Base-by-base conservation (phyloP, 345 rosid species). In the Clausena lansium region DNA sequence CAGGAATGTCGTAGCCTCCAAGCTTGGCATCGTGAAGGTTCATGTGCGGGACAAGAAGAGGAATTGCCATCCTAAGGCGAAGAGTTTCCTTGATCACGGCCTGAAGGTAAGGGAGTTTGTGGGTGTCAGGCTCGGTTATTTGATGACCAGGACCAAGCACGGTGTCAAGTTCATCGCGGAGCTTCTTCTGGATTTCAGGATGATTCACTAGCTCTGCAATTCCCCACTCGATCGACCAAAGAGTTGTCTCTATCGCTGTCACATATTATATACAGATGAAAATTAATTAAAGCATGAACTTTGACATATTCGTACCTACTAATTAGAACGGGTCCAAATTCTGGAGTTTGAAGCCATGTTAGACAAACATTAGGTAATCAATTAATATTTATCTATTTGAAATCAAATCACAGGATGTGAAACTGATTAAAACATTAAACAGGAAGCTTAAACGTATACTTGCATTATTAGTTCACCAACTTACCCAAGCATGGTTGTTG, bases 31-130 rank as follows among this genome's bases (percentile, higher is more conserved):
- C 97, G 35, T 94, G 77, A 74, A 96, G 97, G 87, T 96, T 96
- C 99, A 96, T 94, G 91, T 96, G 99, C 0, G 98, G 99, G 20
- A 96, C 99, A 17, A 96, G 97, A 1, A 96, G 93, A 20, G 99
- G 99, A 76, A 96, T 96, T 1, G 99, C 98, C 98, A 94, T 96
- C 39, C 99, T 85, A 9, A 94, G 83, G 25, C 99, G 80, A 52
- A 96, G 95, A 5, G 99, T 91, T 79, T 96, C 99, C 85, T 94
- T 96, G 82, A 96, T 22, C 62, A 96, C 99, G 0, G 99, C 99
- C 71, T 96, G 94, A 15, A 96, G 98, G 83, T 92, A 96, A 2
- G 99, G 98, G 1, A 96, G 97, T 77, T 84, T 92, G 66, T 76
- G 55, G 17, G 83, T 87, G 77, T 96, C 99, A 2, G 99, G 98